Conservation (phyloP, 2,329 filamentous ascomycete species). For the Neonectria neomacrospora region DNA sequence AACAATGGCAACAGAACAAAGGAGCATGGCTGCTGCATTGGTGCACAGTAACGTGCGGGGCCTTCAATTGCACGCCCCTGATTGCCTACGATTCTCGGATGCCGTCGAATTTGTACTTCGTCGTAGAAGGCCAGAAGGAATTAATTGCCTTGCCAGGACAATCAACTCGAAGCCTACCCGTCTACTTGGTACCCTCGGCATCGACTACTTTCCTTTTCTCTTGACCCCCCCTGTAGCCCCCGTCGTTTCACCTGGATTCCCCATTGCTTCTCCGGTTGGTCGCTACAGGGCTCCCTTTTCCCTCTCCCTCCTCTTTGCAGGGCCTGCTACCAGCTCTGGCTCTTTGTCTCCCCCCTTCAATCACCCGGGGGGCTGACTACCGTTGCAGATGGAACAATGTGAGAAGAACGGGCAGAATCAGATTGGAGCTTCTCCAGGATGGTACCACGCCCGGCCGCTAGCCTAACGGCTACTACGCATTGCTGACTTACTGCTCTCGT, state of each 20-base stretch:
- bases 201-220: conserved; percentile 13
- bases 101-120: background rate
- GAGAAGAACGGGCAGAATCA: background rate
- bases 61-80: background rate
- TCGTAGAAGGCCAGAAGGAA: background rate
- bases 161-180: conserved; percentile 12
- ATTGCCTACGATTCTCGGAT: background rate
- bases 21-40: background rate
- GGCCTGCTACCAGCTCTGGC: conserved; percentile 3
- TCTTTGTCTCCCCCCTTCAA: conserved; percentile 12
- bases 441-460: conserved; percentile 3
- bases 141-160: conserved; percentile 5
- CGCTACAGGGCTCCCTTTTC: conserved; percentile 8
- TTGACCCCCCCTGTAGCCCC: conserved; percentile 7
- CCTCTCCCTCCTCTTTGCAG: background rate
- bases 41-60: background rate
- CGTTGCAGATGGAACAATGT: background rate
- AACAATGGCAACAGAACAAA: background rate
- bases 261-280: conserved; percentile 16
- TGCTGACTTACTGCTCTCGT: conserved; percentile 4
- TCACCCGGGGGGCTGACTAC: background rate
- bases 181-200: conserved; percentile 8
- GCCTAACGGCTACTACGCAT: conserved; percentile 1
- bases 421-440: background rate
- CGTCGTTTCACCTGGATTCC: conserved; percentile 21